Base-by-base conservation (phyloP, 2,329 filamentous ascomycete species). In the Pseudogymnoascus sp. region DNA sequence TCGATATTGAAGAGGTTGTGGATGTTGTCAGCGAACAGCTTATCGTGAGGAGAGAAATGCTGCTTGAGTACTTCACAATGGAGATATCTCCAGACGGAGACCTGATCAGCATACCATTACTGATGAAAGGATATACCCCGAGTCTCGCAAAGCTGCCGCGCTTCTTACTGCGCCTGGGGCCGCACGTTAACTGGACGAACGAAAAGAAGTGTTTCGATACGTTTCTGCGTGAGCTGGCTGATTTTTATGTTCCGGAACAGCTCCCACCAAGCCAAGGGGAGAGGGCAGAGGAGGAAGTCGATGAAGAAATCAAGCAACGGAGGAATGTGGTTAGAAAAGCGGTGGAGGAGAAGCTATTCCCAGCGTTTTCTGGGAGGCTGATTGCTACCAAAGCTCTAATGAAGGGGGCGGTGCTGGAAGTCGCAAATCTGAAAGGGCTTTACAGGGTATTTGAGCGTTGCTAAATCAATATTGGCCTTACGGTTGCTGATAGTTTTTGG, bases 381-480 rank as follows among this genome's bases (percentile, higher is more conserved):
- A 85, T 97, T 62, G 92, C 91, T 17, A 97, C 94, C 7, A 88
- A 84, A 66, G 80, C 82, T 4, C 76, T 97, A 69, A 84, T 95
- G 76, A 84, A 86, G 59, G 89, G 86, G 0, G 83, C 80, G 7
- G 85, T 96, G 9, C 77, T 96, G 55, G 93, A 99, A 75, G 85
- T 96, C 58, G 93, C 94, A 1, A 91, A 95, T 76, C 75, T 97
- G 63, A 97, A 96, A 74, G 92, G 92, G 0, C 73, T 99, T 63
- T 99, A 99, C 74, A 81, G 90, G 51, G 92, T 97, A 2, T 99
- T 99, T 79, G 94, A 99, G 76, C 80, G 94, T 61, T 97, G 94
- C 74, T 97, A 74, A 83, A 17, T 61, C 13, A 12, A 31, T 39
- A 27, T 13, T n/a, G 29, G 29, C 29, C 21, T 33, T 3, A 21